These are phyloP conservation scores for Sclerotiophoma versabilis DNA, from an alignment of 2,329 filamentous ascomycete species.

Conservation along the genomic window DNA sequence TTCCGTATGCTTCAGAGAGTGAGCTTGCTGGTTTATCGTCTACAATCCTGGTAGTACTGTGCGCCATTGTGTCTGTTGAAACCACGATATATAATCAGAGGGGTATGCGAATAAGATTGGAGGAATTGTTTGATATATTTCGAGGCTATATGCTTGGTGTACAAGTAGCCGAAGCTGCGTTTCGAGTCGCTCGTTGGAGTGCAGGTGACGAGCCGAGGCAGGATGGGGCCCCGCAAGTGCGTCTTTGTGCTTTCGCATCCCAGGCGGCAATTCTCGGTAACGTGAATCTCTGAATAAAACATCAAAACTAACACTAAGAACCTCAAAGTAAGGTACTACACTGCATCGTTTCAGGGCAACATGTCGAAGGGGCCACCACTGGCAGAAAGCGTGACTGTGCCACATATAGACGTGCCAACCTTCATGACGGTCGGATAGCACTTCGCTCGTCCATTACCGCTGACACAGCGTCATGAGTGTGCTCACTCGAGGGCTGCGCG, in stretches of 20 bases:
- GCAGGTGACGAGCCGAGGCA: conserved; percentile 10
- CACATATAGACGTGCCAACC: too few species aligned
- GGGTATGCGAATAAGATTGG: neutral
- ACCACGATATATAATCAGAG: neutral
- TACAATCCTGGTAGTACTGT: conserved; percentile 13
- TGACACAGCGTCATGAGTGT: too few species aligned
- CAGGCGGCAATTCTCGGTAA: conserved; percentile 11
- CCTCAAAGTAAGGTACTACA: too few species aligned
- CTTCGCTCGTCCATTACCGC: too few species aligned
- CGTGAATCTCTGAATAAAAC: neutral
- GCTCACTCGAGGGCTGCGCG: too few species aligned
- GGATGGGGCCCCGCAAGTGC: conserved; percentile 6
- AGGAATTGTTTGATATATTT: neutral
- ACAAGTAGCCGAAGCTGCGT: conserved; percentile 5
- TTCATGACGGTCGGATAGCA: too few species aligned
- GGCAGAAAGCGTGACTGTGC: too few species aligned
- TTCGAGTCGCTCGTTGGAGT: conserved; percentile 5
- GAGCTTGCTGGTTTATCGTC: conserved; percentile 19
- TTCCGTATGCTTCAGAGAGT: conserved; percentile 30
- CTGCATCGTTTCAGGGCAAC: too few species aligned
- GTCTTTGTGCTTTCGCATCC: neutral
- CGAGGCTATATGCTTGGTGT: neutral
- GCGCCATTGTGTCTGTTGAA: conserved; percentile 1
- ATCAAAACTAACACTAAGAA: too few species aligned
- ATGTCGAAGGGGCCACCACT: too few species aligned